Evolutionary conservation across 345 rosid species (phyloP), one percentile per base, ranked within the genome.

Genomic region (Populus nigra): DNA sequence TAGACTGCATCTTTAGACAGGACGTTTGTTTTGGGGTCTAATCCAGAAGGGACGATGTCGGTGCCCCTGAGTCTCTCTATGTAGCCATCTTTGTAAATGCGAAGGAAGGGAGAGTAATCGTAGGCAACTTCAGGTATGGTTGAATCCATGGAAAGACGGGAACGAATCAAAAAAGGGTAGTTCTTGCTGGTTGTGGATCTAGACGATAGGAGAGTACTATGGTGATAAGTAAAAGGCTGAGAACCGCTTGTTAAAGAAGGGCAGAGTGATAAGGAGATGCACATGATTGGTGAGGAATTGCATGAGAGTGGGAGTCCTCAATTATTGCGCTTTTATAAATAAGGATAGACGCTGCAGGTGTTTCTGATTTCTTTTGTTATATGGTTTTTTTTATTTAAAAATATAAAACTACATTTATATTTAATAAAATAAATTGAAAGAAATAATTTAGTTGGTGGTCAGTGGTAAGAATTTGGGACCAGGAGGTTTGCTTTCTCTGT

Each of bases 41-140:
- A 7, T n/a, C 36, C n/a, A 43, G 75, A 47, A 61, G 80, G 71
- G 36, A 61, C 69, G 5, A 5, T 63, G 3, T 31, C 70, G 8
- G 23, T 71, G 36, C 80, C 80, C n/a, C 11, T 20, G 65, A 71
- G 57, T 23, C 80, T 77, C 61, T 77, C 75, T 22, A 77, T 22
- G 12, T 2, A 20, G 0, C 80, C 80, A 77, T 77, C 75, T 71
- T 77, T 63, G 75, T 77, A 71, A 7, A 45, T 35, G 9, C 23
- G 43, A 8, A 77, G 71, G 36, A 77, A 47, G 25, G 80, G 80
- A 12, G 59, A 65, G 65, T 11, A 71, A 11, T 77, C 80, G 0
- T 71, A 17, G 11, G n/a, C 75, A 2, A 71, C 8, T 33, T 62
- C 70, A 4, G 73, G 63, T 12, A 8, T 4, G 49, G 65, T 2